These are phyloP conservation scores for Pythium diclinum DNA, from an alignment of 352 stramenopile species.

Conservation along the genomic window DNA sequence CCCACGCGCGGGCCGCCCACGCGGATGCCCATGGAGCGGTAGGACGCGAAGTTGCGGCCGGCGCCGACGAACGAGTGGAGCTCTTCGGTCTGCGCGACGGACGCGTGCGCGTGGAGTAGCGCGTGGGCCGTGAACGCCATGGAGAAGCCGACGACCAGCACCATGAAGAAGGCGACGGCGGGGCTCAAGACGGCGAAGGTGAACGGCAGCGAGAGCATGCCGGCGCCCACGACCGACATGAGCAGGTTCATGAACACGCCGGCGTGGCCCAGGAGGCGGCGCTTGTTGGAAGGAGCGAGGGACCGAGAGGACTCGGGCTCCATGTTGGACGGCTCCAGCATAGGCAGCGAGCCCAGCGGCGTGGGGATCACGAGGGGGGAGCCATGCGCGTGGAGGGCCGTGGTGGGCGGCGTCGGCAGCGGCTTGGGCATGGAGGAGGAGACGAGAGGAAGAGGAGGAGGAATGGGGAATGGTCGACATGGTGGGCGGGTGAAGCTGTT, in stretches of 20 bases:
- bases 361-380: conserved; percentile 7
- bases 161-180: conserved; percentile 8
- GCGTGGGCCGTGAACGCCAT: conserved; percentile 26
- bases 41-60: conserved; percentile 14
- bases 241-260: conserved; percentile 29
- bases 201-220: conserved; percentile 32
- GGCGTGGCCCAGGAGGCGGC: not conserved
- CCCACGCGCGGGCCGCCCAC: conserved; percentile 15
- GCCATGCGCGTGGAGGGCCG: not conserved
- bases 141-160: conserved; percentile 22
- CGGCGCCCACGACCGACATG: conserved; percentile 31
- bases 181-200: conserved; percentile 19
- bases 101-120: conserved; percentile 24
- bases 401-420: not conserved
- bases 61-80: conserved; percentile 4
- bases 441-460: not conserved
- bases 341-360: conserved; percentile 5
- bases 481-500: not conserved
- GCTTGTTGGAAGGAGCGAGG: not conserved
- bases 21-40: conserved; percentile 24
- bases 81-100: conserved; percentile 11
- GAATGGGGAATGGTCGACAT: not conserved
- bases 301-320: not conserved
- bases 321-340: conserved; percentile 1
- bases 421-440: not conserved